Conservation (phyloP, 1,139 yeast species). For the Hansenula sp. region DNA sequence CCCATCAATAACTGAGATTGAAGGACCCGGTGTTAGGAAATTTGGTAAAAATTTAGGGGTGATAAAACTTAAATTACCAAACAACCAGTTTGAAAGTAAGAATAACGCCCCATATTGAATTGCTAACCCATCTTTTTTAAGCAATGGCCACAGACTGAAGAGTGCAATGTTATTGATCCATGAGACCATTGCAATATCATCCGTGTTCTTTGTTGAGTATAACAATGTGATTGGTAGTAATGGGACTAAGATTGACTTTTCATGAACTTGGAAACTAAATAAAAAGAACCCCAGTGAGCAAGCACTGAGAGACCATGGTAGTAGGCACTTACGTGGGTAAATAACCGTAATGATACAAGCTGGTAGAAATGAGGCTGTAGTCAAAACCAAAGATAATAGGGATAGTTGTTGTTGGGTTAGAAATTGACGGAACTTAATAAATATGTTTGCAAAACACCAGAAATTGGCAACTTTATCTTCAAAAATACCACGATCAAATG, state of each 20-base stretch:
- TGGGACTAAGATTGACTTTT: slow-evolving; percentile 84
- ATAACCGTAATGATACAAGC: slow-evolving; percentile 51
- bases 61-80: slow-evolving; percentile 52
- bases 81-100: slow-evolving; percentile 77
- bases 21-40: slow-evolving; percentile 39
- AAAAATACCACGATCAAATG: slow-evolving; percentile 91
- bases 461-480: slow-evolving; percentile 97
- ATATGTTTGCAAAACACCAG: slow-evolving; percentile 87
- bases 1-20: slow-evolving; percentile 27
- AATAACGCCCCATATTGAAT: slow-evolving; percentile 68
- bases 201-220: slow-evolving; percentile 52
- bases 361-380: slow-evolving; percentile 67
- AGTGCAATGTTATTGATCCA: slow-evolving; percentile 87
- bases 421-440: slow-evolving; percentile 62
- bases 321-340: slow-evolving; percentile 45
- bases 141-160: slow-evolving; percentile 85
- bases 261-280: slow-evolving; percentile 95
- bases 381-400: slow-evolving; percentile 55
- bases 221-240: slow-evolving; percentile 77
- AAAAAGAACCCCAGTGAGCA: slow-evolving; percentile 86
- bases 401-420: slow-evolving; percentile 62
- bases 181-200: slow-evolving; percentile 64
- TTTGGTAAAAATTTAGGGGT: slow-evolving; percentile 39
- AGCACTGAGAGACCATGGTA: slow-evolving; percentile 75
- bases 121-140: slow-evolving; percentile 67